Base-by-base conservation (phyloP, 2,329 filamentous ascomycete species). In the Colletotrichum graminicola region DNA sequence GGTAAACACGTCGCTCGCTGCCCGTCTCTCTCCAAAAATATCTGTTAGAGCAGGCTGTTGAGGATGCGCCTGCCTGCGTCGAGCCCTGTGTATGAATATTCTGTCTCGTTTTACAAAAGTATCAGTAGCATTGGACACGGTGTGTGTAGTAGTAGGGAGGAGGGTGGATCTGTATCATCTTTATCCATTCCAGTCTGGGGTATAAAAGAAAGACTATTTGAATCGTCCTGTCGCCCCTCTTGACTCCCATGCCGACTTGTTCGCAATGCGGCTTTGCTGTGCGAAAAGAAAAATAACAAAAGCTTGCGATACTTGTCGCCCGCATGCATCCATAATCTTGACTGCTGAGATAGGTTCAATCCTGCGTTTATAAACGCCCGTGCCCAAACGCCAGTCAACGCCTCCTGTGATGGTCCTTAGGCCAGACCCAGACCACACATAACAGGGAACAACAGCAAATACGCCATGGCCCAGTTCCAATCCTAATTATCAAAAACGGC, bases 1-100 rank as follows among this genome's bases (percentile, higher is more conserved):
- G 88, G 88, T 90, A 74, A 34, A 57, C 23, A 41, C 41, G 12
- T 10, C 12, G 34, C 34, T 10, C 7, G 21, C 12, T 23, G 21
- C 47, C 32, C 8, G 12, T 29, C 5, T 36, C 10, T 5, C n/a
- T n/a, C n/a, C n/a, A n/a, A n/a, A 41, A 18, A 43, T 32, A 36
- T 29, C 2, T 10, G 49, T 6, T 16, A 12, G 29, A 12, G 23
- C 32, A 6, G 5, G 12, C 45, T 34, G 21, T 18, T 12, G 34
- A 18, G 14, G 18, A 54, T 32, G 8, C 39, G 61, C 43, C 43
- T 45, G 43, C 8, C 34, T 36, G 34, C 34, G 10, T 36, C 23
- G 12, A 23, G 21, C 61, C 49, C 16, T 12, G 36, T 55, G 39
- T 63, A 45, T 45, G 49, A 63, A 34, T 63, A 55, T 36, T 34